Percentiles rank a stretch among this genome's conserved stretches.
phyloP scores from a whole-genome alignment of 2,329 filamentous ascomycete genomes.

The Ceratocystiopsis minuta region DNA sequence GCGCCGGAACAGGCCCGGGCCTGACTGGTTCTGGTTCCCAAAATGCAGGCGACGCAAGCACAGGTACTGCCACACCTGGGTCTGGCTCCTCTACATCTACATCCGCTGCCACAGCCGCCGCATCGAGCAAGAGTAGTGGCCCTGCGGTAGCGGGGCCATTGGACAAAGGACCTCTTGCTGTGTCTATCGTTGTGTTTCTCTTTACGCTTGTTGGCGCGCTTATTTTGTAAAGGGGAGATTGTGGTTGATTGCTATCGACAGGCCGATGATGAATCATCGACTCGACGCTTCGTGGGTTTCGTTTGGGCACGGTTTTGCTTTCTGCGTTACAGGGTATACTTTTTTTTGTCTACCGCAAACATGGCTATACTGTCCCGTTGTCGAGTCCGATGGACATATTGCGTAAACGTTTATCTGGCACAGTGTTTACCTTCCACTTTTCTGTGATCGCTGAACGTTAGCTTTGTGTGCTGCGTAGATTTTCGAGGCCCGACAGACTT shows the following conservation, averaged over 20 bases:
- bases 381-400: no score
- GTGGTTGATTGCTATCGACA: neutral
- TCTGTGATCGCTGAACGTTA: no score
- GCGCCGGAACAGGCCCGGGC: conserved; percentile 35
- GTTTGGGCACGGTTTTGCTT: neutral
- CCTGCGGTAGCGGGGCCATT: conserved; percentile 15
- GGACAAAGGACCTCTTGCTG: conserved; percentile 19
- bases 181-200: conserved; percentile 18
- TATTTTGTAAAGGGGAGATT: conserved; percentile 16
- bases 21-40: conserved; percentile 36
- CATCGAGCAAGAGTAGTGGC: conserved; percentile 14
- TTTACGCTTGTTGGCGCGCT: conserved; percentile 22
- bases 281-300: neutral
- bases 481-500: neutral
- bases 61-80: conserved; percentile 21
- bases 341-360: neutral
- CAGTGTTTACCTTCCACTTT: no score
- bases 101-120: conserved; percentile 14
- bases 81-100: conserved; percentile 15
- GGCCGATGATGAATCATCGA: no score
- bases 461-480: no score
- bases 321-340: neutral
- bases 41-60: conserved; percentile 28
- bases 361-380: no score
- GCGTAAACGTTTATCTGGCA: no score